Percentiles rank a stretch among this genome's conserved stretches.
Evolutionary conservation across 805 yeast species (phyloP).

Genomic region (Hanseniaspora taiwanica): DNA sequence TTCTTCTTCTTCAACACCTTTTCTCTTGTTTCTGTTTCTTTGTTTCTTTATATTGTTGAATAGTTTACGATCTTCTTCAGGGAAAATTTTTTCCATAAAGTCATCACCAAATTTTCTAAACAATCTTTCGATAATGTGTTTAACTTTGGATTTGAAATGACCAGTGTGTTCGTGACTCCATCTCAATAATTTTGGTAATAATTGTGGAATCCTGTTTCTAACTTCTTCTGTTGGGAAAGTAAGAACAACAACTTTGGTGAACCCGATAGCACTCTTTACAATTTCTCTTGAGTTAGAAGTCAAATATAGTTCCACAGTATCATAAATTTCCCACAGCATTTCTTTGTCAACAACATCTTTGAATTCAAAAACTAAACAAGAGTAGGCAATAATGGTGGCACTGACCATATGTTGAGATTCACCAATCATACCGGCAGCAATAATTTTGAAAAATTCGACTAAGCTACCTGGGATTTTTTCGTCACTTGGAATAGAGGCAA

Average conservation of each 20-base stretch:
- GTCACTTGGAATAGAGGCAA: slow-evolving; percentile 41
- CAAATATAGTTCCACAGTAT: slow-evolving; percentile 79
- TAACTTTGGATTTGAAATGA: slow-evolving; percentile 84
- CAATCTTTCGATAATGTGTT: slow-evolving; percentile 84
- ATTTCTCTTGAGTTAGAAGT: slow-evolving; percentile 88
- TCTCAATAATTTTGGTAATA: slow-evolving; percentile 61
- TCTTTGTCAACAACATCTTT: slow-evolving; percentile 47
- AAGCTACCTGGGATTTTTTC: slow-evolving; percentile 39
- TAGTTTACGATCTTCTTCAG: slow-evolving; percentile 78
- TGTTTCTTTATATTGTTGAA: slow-evolving; percentile 76
- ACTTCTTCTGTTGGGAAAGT: slow-evolving; percentile 71
- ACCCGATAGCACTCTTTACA: slow-evolving; percentile 88
- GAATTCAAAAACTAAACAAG: slow-evolving; percentile 80
- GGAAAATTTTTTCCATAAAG: slow-evolving; percentile 67
- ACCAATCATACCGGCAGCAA: slow-evolving; percentile 93
- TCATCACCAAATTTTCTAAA: slow-evolving; percentile 87
- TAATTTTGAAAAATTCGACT: slow-evolving; percentile 80
- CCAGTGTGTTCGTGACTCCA: slow-evolving; percentile 97
- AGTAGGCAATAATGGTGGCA: slow-evolving; percentile 85
- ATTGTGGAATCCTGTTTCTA: slow-evolving; percentile 46
- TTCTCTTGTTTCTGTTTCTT: slow-evolving; percentile 72
- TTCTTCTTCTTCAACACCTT: slow-evolving; percentile 33
- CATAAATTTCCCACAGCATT: slow-evolving; percentile 57
- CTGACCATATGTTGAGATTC: slow-evolving; percentile 91
- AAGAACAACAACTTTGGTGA: slow-evolving; percentile 78